These are phyloP conservation scores for Silene latifolia DNA, from an alignment of 148 eudicot species.

Conservation along the genomic window DNA sequence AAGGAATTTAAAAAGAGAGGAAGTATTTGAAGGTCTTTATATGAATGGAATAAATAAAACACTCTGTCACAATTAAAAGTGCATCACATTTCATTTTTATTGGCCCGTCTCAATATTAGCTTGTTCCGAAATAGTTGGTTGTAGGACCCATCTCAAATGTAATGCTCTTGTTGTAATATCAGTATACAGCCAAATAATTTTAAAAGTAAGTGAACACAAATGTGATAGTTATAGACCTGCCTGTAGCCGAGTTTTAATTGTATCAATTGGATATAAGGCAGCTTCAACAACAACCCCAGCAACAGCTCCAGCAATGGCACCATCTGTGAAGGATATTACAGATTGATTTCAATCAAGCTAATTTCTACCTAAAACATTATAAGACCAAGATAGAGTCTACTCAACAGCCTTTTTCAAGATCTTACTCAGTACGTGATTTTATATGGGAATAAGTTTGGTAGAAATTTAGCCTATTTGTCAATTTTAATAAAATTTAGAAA, in stretches of 20 bases:
- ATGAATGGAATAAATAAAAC: no score
- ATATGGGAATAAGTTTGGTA: neutral
- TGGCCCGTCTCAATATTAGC: neutral
- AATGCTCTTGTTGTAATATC: neutral
- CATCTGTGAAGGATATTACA: slow-evolving; percentile 42
- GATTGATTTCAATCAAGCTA: neutral
- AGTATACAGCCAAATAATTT: neutral
- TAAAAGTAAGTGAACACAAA: neutral
- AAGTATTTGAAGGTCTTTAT: no score
- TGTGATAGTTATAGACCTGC: slow-evolving; percentile 45
- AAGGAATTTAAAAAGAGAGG: neutral
- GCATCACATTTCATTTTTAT: neutral
- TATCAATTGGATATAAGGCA: slow-evolving; percentile 77
- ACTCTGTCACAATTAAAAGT: no score
- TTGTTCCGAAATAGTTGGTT: neutral
- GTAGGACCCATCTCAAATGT: neutral
- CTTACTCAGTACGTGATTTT: neutral
- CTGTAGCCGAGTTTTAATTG: slow-evolving; percentile 89
- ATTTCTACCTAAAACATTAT: neutral
- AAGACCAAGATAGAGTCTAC: no score
- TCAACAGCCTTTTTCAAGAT: neutral
- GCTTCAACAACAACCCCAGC: slow-evolving; percentile 83
- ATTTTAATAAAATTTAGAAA: neutral
- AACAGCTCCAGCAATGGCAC: slow-evolving; percentile 81
- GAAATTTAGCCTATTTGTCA: neutral